Evolutionary conservation across 2,329 filamentous ascomycete species (phyloP).

Genomic region (Trichoderma simmonsii): DNA sequence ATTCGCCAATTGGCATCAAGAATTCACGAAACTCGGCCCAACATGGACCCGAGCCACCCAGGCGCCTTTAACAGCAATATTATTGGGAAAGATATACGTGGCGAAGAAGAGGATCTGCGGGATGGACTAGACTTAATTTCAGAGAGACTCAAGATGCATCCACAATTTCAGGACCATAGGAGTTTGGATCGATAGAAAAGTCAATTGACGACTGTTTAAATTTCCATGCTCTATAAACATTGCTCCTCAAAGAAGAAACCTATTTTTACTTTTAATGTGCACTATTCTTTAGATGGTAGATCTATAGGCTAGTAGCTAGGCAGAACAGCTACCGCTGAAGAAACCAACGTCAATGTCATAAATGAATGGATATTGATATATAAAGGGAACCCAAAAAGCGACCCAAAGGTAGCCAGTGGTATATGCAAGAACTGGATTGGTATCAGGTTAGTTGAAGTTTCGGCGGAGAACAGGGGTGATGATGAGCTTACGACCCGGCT

Average conservation of each 20-base stretch:
- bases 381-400: background rate
- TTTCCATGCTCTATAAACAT: too few species aligned
- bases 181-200: background rate
- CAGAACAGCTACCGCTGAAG: background rate
- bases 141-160: background rate
- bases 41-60: background rate
- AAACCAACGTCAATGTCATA: background rate
- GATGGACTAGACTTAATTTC: background rate
- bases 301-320: background rate
- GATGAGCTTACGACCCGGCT: background rate
- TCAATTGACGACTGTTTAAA: background rate
- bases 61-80: background rate
- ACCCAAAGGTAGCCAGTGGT: background rate
- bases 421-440: background rate
- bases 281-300: background rate
- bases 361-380: background rate
- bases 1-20: background rate
- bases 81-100: background rate
- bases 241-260: too few species aligned
- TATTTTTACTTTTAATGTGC: too few species aligned
- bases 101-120: background rate
- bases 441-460: background rate
- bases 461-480: background rate
- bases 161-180: background rate
- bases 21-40: background rate